These are phyloP conservation scores for Solanum paucissectum DNA, from an alignment of 257 asterid genomes.

Conservation along the genomic window DNA sequence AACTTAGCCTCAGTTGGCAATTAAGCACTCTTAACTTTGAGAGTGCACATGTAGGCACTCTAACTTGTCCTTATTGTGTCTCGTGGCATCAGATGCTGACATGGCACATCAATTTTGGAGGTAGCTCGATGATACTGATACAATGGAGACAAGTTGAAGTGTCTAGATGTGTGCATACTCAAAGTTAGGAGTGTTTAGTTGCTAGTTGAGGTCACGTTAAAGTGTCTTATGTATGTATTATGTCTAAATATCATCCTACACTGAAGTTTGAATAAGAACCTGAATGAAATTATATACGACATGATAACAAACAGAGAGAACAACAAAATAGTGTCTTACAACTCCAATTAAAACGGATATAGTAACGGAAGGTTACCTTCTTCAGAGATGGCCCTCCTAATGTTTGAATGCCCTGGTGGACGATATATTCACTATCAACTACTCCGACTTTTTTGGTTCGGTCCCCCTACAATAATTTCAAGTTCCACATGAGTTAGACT, in stretches of 20 bases:
- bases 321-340: neutral
- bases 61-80: neutral
- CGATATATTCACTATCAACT: conserved; percentile 78
- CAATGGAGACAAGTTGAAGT: neutral
- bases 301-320: neutral
- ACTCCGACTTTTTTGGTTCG: conserved; percentile 82
- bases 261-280: neutral
- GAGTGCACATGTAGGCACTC: neutral
- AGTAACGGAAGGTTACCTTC: conserved; percentile 29
- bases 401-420: conserved; percentile 96
- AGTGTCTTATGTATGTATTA: neutral
- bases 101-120: neutral
- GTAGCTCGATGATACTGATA: too few relatives aligned
- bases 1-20: neutral
- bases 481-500: neutral
- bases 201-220: neutral
- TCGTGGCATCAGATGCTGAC: neutral
- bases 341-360: neutral
- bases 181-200: neutral
- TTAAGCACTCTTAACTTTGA: too few relatives aligned
- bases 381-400: conserved; percentile 74
- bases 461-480: conserved; percentile 47
- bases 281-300: neutral
- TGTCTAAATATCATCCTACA: neutral
- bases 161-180: neutral